Evolutionary conservation across 2,329 filamentous ascomycete genomes (phyloP).

Genomic region (Mycosphaerelloides madeirae): DNA sequence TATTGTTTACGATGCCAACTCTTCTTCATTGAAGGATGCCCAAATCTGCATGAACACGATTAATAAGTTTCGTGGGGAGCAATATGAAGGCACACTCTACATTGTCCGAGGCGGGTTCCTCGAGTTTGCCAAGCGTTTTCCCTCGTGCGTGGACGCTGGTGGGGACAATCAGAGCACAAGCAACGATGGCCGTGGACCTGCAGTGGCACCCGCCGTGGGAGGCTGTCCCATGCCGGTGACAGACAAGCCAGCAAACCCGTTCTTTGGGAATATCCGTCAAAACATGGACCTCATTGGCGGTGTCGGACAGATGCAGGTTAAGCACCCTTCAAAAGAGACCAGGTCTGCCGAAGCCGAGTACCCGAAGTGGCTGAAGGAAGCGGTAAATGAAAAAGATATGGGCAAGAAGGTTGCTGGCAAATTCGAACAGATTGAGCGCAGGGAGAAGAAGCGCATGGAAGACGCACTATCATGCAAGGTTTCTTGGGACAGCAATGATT

Average conservation of each 20-base stretch:
- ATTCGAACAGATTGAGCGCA: conserved; percentile 77
- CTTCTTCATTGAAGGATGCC: conserved; percentile 74
- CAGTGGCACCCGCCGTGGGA: conserved; percentile 74
- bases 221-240: conserved; percentile 75
- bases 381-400: conserved; percentile 61
- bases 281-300: conserved; percentile 93
- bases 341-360: conserved; percentile 49
- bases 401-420: conserved; percentile 77
- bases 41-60: conserved; percentile 76
- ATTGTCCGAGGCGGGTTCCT: conserved; percentile 80
- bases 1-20: conserved; percentile 79
- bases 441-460: conserved; percentile 89
- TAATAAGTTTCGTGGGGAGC: conserved; percentile 85
- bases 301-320: conserved; percentile 71
- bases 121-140: conserved; percentile 64
- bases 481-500: conserved; percentile 44
- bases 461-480: conserved; percentile 64
- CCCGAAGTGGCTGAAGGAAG: conserved; percentile 72
- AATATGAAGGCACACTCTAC: conserved; percentile 67
- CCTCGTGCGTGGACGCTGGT: conserved; percentile 56
- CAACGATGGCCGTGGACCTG: conserved; percentile 49
- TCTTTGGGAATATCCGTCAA: conserved; percentile 93
- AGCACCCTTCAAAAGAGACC: conserved; percentile 52
- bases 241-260: conserved; percentile 70
- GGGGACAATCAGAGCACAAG: conserved; percentile 17